These are phyloP conservation scores for Ustilago lituana DNA, from an alignment of 1,284 basidiomycete species.

Conservation along the genomic window DNA sequence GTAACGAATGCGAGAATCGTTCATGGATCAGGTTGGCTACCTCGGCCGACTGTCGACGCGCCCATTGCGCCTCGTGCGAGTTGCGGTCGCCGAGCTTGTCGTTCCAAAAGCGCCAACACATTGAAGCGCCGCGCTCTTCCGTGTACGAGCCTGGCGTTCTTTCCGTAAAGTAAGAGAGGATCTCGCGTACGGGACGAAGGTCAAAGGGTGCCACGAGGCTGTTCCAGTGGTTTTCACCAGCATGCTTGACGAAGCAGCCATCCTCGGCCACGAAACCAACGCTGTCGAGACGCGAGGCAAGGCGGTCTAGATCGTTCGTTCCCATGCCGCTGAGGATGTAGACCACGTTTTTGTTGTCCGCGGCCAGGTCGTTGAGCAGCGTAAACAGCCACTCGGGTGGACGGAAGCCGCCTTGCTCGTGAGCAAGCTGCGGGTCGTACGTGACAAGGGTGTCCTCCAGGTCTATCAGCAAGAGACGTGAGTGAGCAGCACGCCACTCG, in stretches of 20 bases:
- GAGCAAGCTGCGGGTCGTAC: constrained; percentile 54
- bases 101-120: constrained; percentile 85
- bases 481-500: constrained; percentile 70
- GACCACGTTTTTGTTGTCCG: constrained; percentile 78
- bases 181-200: constrained; percentile 79
- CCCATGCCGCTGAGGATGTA: constrained; percentile 83
- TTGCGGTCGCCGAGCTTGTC: constrained; percentile 69
- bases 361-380: constrained; percentile 74
- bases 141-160: constrained; percentile 84
- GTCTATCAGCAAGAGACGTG: constrained; percentile 79
- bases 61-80: constrained; percentile 77
- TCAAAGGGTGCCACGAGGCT: constrained; percentile 82
- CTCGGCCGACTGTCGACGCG: constrained; percentile 83
- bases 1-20: constrained; percentile 63
- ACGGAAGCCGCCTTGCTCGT: constrained; percentile 69
- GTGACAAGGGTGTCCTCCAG: constrained; percentile 80
- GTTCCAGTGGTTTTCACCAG: constrained; percentile 73
- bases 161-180: constrained; percentile 79
- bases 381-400: constrained; percentile 73
- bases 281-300: constrained; percentile 74
- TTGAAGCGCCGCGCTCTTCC: constrained; percentile 82
- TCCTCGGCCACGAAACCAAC: constrained; percentile 87
- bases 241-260: constrained; percentile 81
- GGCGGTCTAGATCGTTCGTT: constrained; percentile 72
- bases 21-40: constrained; percentile 84